These are phyloP conservation scores for Musa balbisiana DNA, from an alignment of 202 grass and related monocot species.

Conservation along the genomic window DNA sequence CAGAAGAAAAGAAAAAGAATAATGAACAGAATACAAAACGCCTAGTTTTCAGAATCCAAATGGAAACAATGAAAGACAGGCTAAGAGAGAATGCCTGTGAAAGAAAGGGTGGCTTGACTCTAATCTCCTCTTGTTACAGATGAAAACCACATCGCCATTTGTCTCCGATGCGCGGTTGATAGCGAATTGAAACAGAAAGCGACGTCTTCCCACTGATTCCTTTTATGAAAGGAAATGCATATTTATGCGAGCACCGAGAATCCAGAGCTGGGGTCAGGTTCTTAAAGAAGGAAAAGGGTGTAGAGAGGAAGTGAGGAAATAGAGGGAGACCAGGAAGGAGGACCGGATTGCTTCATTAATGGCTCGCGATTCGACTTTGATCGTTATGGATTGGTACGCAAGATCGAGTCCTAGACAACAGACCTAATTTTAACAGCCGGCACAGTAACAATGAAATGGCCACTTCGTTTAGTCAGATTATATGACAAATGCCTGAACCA, in stretches of 20 bases:
- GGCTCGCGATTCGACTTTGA: too few relatives aligned
- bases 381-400: constrained; percentile 17
- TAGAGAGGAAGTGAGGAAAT: not conserved
- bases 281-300: not conserved
- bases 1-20: not conserved
- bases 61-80: not conserved
- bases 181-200: constrained; percentile 85
- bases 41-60: not conserved
- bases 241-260: not conserved
- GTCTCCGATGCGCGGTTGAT: constrained; percentile 58
- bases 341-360: too few relatives aligned
- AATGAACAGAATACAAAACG: not conserved
- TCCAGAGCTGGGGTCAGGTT: not conserved
- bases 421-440: too few relatives aligned
- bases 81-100: constrained; percentile 30
- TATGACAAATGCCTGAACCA: too few relatives aligned
- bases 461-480: too few relatives aligned
- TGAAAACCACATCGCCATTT: constrained; percentile 63
- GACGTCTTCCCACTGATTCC: constrained; percentile 74
- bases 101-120: constrained; percentile 78
- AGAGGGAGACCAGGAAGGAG: constrained; percentile 41
- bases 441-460: too few relatives aligned
- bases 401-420: too few relatives aligned
- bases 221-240: constrained; percentile 1
- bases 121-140: constrained; percentile 61